Percentiles rank a stretch among this genome's conserved stretches.
Conservation (phyloP, 2,329 filamentous ascomycete species). For the Podosphaera leucotricha region DNA sequence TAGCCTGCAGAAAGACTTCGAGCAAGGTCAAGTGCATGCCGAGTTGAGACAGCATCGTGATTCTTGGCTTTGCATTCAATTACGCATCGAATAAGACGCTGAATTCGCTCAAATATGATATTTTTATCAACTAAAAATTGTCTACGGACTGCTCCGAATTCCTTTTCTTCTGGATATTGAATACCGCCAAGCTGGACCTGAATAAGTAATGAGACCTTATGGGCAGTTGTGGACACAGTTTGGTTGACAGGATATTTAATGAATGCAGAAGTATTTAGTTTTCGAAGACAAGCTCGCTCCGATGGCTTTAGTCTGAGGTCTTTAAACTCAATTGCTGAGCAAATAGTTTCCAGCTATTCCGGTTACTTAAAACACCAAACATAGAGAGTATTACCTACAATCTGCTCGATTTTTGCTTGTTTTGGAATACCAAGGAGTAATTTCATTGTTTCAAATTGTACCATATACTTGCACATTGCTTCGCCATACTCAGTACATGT, state of each 20-base stretch:
- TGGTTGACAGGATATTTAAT: constrained; percentile 51
- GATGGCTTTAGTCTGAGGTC: constrained; percentile 46
- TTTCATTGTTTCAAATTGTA: constrained; percentile 62
- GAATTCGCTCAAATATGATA: constrained; percentile 42
- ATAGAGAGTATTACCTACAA: constrained; percentile 28
- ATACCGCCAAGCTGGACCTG: constrained; percentile 48
- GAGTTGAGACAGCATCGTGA: constrained; percentile 39
- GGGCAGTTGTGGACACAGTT: constrained; percentile 36
- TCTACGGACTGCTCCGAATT: constrained; percentile 26
- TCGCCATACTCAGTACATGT: constrained; percentile 48
- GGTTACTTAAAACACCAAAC: constrained; percentile 6
- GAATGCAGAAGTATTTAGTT: constrained; percentile 43
- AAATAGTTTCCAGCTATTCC: constrained; percentile 37
- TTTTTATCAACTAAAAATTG: constrained; percentile 36
- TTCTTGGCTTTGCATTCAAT: constrained; percentile 43
- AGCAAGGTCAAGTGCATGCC: constrained; percentile 51
- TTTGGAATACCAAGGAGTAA: constrained; percentile 36
- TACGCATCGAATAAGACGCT: constrained; percentile 49
- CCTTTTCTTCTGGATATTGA: constrained; percentile 36
- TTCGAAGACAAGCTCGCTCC: constrained; percentile 46
- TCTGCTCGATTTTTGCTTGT: constrained; percentile 36
- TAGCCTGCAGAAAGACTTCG: constrained; percentile 49
- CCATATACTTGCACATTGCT: constrained; percentile 64
- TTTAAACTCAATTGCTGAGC: constrained; percentile 47
- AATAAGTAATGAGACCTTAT: constrained; percentile 60